These are phyloP conservation scores for Xerocomellus chrysenteron DNA, from an alignment of 768 basidiomycete genomes.

Conservation along the genomic window DNA sequence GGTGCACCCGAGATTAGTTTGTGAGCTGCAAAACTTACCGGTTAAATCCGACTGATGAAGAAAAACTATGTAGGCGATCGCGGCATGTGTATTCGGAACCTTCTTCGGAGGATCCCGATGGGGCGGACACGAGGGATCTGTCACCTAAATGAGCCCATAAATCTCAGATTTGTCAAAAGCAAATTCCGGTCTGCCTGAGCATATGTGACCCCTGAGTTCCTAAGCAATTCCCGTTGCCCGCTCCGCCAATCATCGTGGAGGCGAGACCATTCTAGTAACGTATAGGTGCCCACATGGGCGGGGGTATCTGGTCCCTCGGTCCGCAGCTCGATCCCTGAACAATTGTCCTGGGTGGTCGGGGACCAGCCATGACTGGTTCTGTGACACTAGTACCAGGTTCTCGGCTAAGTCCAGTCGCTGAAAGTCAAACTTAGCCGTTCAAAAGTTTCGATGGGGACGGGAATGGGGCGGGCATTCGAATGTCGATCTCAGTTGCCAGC, in stretches of 20 bases:
- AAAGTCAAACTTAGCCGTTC: constrained; percentile 12
- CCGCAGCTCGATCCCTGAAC: background rate
- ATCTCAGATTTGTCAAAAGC: constrained; percentile 29
- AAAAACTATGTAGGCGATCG: constrained; percentile 21
- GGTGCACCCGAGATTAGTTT: background rate
- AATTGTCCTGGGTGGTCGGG: background rate
- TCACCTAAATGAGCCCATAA: constrained; percentile 19
- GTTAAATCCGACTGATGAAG: constrained; percentile 13
- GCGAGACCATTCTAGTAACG: background rate
- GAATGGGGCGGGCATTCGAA: background rate
- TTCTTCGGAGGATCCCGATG: constrained; percentile 26
- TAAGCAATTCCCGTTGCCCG: constrained; percentile 13
- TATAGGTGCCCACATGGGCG: background rate
- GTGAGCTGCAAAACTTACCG: constrained; percentile 7
- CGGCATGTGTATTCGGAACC: constrained; percentile 14
- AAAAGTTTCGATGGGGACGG: constrained; percentile 8
- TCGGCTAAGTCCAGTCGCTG: constrained; percentile 1
- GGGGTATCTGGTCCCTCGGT: background rate
- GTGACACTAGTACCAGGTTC: background rate
- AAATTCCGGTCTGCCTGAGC: constrained; percentile 8
- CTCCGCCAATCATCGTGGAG: constrained; percentile 6
- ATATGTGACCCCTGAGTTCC: constrained; percentile 21
- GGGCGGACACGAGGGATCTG: constrained; percentile 15
- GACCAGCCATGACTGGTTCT: background rate
- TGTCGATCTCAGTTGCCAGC: constrained; percentile 7